Evolutionary conservation across 1,284 basidiomycete genomes (phyloP).

Genomic region (Ustilago sp.): DNA sequence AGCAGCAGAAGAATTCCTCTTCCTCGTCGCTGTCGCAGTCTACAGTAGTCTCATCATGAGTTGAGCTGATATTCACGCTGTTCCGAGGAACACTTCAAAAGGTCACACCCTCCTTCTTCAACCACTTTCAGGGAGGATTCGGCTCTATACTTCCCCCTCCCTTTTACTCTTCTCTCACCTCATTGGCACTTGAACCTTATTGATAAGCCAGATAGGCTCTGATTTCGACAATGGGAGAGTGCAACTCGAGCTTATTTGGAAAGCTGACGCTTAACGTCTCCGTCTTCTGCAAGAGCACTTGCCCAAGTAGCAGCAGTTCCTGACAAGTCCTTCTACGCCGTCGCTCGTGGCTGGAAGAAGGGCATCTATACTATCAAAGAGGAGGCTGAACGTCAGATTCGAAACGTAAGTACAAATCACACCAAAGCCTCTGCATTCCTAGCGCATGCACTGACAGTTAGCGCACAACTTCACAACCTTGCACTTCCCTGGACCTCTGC

Average conservation of each 20-base stretch:
- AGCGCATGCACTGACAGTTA: background rate
- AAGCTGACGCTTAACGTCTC: slow-evolving; percentile 23
- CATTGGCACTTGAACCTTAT: background rate
- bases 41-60: background rate
- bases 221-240: slow-evolving; percentile 23
- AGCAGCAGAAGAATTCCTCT: background rate
- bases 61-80: background rate
- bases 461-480: background rate
- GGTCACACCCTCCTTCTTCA: background rate
- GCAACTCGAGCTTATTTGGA: slow-evolving; percentile 33
- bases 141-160: background rate
- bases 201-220: background rate
- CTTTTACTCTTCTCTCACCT: background rate
- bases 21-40: background rate
- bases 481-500: slow-evolving; percentile 49
- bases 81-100: background rate
- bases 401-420: slow-evolving; percentile 28
- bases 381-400: slow-evolving; percentile 45
- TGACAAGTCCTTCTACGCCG: slow-evolving; percentile 30
- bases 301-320: background rate
- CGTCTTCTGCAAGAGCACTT: background rate
- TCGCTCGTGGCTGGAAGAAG: slow-evolving; percentile 55
- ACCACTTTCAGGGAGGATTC: background rate
- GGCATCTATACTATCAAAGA: slow-evolving; percentile 45
- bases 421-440: background rate